Percentiles rank a stretch among this genome's conserved stretches.
phyloP scores from a whole-genome alignment of 768 basidiomycete genomes.

The Baorangia bicolor region DNA sequence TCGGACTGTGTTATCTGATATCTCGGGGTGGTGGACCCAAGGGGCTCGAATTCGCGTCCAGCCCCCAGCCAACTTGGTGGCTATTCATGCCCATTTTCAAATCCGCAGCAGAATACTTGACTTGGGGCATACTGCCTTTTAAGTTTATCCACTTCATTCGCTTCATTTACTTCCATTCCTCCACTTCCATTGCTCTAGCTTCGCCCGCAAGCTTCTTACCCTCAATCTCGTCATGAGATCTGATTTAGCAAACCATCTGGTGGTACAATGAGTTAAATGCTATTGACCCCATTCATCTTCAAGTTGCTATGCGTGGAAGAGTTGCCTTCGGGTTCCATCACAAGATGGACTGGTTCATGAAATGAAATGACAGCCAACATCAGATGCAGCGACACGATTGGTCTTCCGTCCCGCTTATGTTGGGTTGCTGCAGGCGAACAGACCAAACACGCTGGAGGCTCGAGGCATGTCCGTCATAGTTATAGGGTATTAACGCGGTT shows the following conservation, averaged over 20 bases:
- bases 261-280: neutral
- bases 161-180: neutral
- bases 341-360: neutral
- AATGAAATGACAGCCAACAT: neutral
- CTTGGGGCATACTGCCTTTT: neutral
- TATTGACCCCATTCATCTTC: neutral
- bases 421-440: neutral
- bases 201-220: neutral
- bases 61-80: neutral
- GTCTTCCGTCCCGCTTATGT: neutral
- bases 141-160: neutral
- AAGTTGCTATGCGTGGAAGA: neutral
- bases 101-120: neutral
- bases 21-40: neutral
- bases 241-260: too few relatives aligned
- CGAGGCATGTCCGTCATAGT: constrained; percentile 1
- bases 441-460: neutral
- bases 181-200: constrained; percentile 4
- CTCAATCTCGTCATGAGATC: neutral
- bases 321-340: constrained; percentile 4
- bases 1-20: neutral
- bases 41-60: too few relatives aligned
- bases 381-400: neutral
- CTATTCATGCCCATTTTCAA: neutral
- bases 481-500: neutral